These are phyloP conservation scores for Fragilariopsis cylindrus DNA, from an alignment of 108 stramenopile genomes.

Conservation along the genomic window DNA sequence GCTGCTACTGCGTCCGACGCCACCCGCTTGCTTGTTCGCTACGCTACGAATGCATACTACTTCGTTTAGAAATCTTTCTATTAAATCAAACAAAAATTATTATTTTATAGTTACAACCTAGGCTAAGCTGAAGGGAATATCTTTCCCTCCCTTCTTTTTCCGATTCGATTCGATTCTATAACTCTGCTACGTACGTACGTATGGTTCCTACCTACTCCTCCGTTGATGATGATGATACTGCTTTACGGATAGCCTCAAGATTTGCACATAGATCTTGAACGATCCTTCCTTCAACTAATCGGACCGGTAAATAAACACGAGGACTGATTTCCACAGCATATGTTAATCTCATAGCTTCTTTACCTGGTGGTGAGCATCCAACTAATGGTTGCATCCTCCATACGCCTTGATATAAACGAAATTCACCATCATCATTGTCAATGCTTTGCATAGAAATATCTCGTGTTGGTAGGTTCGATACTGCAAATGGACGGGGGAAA, in stretches of 20 bases:
- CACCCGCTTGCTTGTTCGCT: too few species aligned
- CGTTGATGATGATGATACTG: conserved; percentile 7
- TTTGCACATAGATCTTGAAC: conserved; percentile 81
- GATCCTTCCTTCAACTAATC: conserved; percentile 82
- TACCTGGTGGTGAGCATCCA: conserved; percentile 73
- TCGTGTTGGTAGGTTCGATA: conserved; percentile 66
- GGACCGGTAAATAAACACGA: conserved; percentile 84
- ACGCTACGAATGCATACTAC: too few species aligned
- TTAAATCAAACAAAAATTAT: too few species aligned
- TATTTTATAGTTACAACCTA: too few species aligned
- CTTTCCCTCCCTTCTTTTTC: too few species aligned
- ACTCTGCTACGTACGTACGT: too few species aligned
- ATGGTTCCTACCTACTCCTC: too few species aligned
- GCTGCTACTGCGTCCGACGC: too few species aligned
- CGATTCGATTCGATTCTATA: too few species aligned
- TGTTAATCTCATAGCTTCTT: conserved; percentile 80
- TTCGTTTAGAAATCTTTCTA: too few species aligned
- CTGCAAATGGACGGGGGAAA: conserved; percentile 83
- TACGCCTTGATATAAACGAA: conserved; percentile 90
- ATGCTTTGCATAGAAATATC: conserved; percentile 92
- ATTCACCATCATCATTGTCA: conserved; percentile 85
- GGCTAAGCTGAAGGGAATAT: too few species aligned
- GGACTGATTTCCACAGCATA: conserved; percentile 91
- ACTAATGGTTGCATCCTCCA: conserved; percentile 91
- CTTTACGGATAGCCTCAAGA: conserved; percentile 74